Evolutionary conservation across 106 monocot genomes (phyloP).

Genomic region (Phalaenopsis aphrodite): DNA sequence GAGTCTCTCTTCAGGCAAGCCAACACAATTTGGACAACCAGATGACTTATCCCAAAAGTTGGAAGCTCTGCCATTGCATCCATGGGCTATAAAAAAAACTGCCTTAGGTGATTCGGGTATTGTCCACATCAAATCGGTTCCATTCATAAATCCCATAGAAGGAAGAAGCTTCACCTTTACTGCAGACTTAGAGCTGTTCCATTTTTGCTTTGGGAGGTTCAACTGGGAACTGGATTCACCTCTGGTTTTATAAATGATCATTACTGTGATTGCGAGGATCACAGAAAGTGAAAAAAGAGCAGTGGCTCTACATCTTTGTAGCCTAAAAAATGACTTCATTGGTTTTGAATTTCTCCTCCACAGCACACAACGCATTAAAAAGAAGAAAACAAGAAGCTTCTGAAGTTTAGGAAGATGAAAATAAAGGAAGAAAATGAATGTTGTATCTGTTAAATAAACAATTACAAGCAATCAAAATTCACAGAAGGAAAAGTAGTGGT

Average conservation of each 20-base stretch:
- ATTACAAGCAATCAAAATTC: too few species aligned
- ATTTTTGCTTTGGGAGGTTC: constrained; percentile 6
- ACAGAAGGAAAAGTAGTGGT: too few species aligned
- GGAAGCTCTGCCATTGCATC: constrained; percentile 59
- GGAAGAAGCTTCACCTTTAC: constrained; percentile 19
- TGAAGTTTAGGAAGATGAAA: background rate
- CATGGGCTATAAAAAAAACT: constrained; percentile 72
- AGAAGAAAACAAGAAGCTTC: background rate
- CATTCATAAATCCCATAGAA: constrained; percentile 27
- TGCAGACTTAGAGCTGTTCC: constrained; percentile 13
- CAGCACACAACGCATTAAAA: constrained; percentile 8
- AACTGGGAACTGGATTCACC: constrained; percentile 14
- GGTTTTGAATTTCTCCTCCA: constrained; percentile 9
- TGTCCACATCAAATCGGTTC: constrained; percentile 61
- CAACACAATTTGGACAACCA: constrained; percentile 62
- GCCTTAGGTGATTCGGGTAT: constrained; percentile 65
- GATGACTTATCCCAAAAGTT: constrained; percentile 79
- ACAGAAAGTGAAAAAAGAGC: constrained; percentile 9
- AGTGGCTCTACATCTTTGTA: constrained; percentile 8
- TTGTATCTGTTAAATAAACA: too few species aligned
- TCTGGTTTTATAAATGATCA: constrained; percentile 12
- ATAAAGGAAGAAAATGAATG: background rate
- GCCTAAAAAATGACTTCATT: constrained; percentile 3
- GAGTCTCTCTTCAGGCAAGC: constrained; percentile 68
- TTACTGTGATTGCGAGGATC: constrained; percentile 9